Base-by-base conservation (phyloP, 2,329 filamentous ascomycete species). In the Penicillium sp. region DNA sequence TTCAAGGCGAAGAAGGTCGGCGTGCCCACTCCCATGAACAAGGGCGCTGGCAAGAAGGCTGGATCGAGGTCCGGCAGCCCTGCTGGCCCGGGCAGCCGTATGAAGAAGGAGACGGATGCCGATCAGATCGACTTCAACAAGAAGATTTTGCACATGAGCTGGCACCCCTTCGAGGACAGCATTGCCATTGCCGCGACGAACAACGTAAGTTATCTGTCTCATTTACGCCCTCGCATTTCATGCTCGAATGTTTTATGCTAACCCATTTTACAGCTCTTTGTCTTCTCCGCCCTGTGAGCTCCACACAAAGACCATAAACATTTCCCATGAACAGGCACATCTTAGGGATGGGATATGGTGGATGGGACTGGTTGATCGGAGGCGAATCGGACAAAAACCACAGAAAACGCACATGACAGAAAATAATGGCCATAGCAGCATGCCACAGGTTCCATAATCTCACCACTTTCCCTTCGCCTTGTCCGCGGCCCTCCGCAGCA, bases 1-100 rank as follows among this genome's bases (percentile, higher is more conserved):
- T 98, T 98, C 82, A 98, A 98, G 75, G 93, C 93, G 28, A 98
- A 98, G 84, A 98, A 97, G 77, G 91, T 98, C 56, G 93, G 93
- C 52, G 88, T 98, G 41, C 93, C 93, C 32, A 97, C 90, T 43
- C 93, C 93, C 28, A 97, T 98, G 78, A 96, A 96, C 72, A 85
- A 86, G 65, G 58, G 59, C 46, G 83, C 83, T 50, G 79, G 81
- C 54, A 96, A 95, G 81, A 96, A 95, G 77, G 83, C 84, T 47
- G 84, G 85, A 40, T 95, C 89, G 53, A 82, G 93, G 72, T 88
- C 90, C 48, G 87, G 85, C 57, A 96, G 90, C 68, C 91, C 93
- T 50, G 87, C 87, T 27, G 86, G 85, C 36, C 87, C 90, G 64
- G 89, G 89, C 47, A 89, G 93, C 67, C 82, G 93, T 61, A 97